These are phyloP conservation scores for Colletotrichum lupini DNA, from an alignment of 2,329 filamentous ascomycete species.

Conservation along the genomic window DNA sequence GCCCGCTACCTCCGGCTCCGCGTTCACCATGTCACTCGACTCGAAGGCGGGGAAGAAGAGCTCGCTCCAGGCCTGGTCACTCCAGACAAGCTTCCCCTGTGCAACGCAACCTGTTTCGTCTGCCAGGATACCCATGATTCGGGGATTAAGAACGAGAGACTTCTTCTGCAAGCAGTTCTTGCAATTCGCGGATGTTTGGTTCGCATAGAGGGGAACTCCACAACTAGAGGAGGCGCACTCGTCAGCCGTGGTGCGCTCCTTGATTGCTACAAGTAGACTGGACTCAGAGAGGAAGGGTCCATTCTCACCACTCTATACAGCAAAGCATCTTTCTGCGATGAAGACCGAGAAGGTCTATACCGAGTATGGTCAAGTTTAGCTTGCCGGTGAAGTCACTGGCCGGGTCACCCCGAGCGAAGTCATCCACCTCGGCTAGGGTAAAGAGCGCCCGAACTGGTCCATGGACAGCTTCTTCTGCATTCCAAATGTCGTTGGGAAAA, in stretches of 20 bases:
- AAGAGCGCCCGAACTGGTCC: constrained; percentile 49
- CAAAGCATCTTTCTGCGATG: constrained; percentile 49
- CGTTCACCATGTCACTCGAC: neutral
- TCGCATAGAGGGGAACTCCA: constrained; percentile 64
- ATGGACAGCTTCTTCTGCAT: constrained; percentile 46
- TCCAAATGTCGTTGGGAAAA: constrained; percentile 55
- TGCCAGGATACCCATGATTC: constrained; percentile 51
- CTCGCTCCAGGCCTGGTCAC: constrained; percentile 60
- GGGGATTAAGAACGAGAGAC: constrained; percentile 51
- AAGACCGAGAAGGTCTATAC: constrained; percentile 44
- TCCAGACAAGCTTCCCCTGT: constrained; percentile 64
- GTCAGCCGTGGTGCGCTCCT: constrained; percentile 2
- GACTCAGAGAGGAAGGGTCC: neutral
- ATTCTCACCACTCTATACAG: constrained; percentile 53
- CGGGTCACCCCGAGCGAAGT: constrained; percentile 48
- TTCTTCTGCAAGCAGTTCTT: constrained; percentile 47
- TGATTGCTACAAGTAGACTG: neutral
- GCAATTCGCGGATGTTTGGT: constrained; percentile 51
- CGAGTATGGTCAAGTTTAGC: constrained; percentile 47
- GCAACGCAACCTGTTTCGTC: constrained; percentile 67
- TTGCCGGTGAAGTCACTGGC: constrained; percentile 52
- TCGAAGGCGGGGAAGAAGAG: constrained; percentile 42
- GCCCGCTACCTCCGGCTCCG: neutral
- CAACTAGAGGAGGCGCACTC: constrained; percentile 51
- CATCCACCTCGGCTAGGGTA: constrained; percentile 55